These are phyloP conservation scores for Avicennia marina DNA, from an alignment of 257 asterid genomes.

Conservation along the genomic window DNA sequence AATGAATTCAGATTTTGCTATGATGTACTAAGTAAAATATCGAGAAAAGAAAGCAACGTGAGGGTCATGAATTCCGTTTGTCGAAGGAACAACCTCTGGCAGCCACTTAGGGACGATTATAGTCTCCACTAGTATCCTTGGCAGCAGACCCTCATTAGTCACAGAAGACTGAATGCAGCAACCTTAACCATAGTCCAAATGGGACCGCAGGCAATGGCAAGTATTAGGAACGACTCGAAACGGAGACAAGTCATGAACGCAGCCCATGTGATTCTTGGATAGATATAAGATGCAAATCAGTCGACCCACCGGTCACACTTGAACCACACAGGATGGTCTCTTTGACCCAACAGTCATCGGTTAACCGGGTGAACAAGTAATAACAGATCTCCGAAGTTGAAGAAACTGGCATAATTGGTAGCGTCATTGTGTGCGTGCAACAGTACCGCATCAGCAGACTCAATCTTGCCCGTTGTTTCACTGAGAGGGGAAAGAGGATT, in stretches of 20 bases:
- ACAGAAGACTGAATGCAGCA: background rate
- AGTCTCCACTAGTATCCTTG: background rate
- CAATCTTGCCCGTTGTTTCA: conserved; percentile 9
- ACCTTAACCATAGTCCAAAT: background rate
- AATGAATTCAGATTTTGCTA: too few species aligned
- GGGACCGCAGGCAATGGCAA: background rate
- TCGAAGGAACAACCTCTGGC: background rate
- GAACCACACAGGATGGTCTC: too few species aligned
- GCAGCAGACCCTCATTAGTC: background rate
- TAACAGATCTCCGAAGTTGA: background rate
- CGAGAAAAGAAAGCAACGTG: background rate
- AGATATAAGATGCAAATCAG: too few species aligned
- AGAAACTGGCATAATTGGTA: background rate
- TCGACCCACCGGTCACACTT: too few species aligned
- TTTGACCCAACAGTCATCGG: too few species aligned
- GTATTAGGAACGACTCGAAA: too few species aligned
- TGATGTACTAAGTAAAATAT: background rate
- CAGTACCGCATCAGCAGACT: background rate
- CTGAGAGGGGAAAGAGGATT: background rate
- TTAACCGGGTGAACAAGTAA: too few species aligned
- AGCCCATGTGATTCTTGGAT: too few species aligned
- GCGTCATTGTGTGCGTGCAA: background rate
- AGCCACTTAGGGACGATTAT: background rate
- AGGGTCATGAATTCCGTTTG: background rate
- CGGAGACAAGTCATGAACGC: too few species aligned